Base-by-base conservation (phyloP, 441 rosid genomes). In the Kokia cookei region DNA sequence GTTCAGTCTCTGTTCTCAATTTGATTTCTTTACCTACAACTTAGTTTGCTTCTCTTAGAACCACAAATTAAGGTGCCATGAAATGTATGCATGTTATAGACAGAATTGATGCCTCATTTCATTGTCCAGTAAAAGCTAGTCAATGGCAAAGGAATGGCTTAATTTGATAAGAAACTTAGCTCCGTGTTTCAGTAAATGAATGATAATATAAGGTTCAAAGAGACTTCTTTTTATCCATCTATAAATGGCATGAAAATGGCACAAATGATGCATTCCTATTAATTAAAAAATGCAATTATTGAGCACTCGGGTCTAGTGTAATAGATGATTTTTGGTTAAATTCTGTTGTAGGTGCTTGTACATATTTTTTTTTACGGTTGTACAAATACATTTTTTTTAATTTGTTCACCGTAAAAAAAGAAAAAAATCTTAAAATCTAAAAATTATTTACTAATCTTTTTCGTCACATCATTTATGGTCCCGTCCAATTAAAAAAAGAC, bases 111-210 rank as follows among this genome's bases (percentile, higher is more conserved):
- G 66, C 19, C 42, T 15, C n/a, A 13, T 60, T 60, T 60, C 35
- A n/a, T 68, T 68, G 22, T 68, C 11, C 10, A 7, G 7, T 11
- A 50, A 48, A 6, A 48, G 43, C 15, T 27, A 67, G 71, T 48
- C 4, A 48, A 48, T 68, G 24, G 58, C 37, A 15, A 15, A 48
- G 35, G 24, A 67, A 26, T 27, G 71, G 26, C 42, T 67, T 50
- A 15, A 67, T 67, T 67, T 50, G 71, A 67, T 47, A 47, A 65
- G 70, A 24, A 43, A 65, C 12, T 61, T 61, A 42, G 17, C 11
- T 12, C 50, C 51, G 22, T 65, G 54, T 47, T 26, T 43, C 32
- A 43, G 51, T 65, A 43, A 19, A 65, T 22, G 69, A 22, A 65
- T 1, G 11, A 64, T 17, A 42, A 64, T 63, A n/a, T 63, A 8